These are phyloP conservation scores for Hansenula anomala DNA, from an alignment of 1,139 yeast genomes.

Conservation along the genomic window DNA sequence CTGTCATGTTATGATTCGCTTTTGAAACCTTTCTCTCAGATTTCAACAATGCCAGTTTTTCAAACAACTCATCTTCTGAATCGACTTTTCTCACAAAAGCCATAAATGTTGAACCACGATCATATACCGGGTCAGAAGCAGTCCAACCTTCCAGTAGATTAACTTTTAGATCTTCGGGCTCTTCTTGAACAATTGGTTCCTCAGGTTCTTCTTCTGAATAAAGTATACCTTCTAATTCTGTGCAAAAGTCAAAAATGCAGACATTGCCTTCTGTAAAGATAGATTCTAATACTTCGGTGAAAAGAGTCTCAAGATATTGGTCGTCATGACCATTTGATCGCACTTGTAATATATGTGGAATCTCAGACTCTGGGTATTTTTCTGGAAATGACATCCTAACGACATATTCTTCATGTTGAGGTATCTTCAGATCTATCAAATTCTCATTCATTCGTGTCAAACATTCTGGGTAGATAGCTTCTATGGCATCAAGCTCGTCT, in stretches of 20 bases:
- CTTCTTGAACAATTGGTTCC: constrained; percentile 6
- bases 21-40: constrained; percentile 62
- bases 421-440: constrained; percentile 51
- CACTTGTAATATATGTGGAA: constrained; percentile 54
- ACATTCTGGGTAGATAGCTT: constrained; percentile 81
- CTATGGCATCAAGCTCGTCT: constrained; percentile 82
- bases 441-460: constrained; percentile 34
- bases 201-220: constrained; percentile 29
- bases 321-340: constrained; percentile 33
- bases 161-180: constrained; percentile 7
- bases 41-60: constrained; percentile 44
- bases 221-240: constrained; percentile 55
- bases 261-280: constrained; percentile 59
- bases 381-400: constrained; percentile 67
- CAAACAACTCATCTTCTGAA: constrained; percentile 61
- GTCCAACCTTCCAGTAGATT: constrained; percentile 68
- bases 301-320: constrained; percentile 37
- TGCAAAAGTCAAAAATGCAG: constrained; percentile 72
- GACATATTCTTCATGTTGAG: constrained; percentile 53
- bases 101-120: constrained; percentile 81
- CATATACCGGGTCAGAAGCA: constrained; percentile 70
- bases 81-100: constrained; percentile 65
- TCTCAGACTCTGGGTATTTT: constrained; percentile 55
- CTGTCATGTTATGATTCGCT: constrained; percentile 79
- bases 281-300: constrained; percentile 44